These are phyloP conservation scores for Aphanocladium album DNA, from an alignment of 2,329 filamentous ascomycete species.

Conservation along the genomic window DNA sequence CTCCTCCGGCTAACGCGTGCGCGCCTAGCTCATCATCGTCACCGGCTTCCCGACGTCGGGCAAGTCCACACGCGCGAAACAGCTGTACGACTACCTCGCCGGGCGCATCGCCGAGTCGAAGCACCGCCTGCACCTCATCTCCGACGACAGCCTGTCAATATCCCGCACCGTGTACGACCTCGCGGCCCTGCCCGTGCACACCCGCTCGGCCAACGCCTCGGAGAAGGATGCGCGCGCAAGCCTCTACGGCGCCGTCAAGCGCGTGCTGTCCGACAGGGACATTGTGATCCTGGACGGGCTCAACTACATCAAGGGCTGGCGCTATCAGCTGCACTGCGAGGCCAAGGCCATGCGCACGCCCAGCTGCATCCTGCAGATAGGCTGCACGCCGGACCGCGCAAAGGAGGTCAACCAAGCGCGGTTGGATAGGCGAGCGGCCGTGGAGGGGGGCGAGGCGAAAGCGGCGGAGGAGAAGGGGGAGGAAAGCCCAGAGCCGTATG, in stretches of 20 bases:
- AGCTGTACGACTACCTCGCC: slow-evolving; percentile 62
- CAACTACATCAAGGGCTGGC: slow-evolving; percentile 88
- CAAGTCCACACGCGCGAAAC: slow-evolving; percentile 60
- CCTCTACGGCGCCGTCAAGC: slow-evolving; percentile 73
- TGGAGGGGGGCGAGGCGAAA: slow-evolving; percentile 18
- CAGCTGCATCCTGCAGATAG: slow-evolving; percentile 67
- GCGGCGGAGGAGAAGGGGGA: slow-evolving; percentile 15
- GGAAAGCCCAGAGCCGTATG: slow-evolving; percentile 38
- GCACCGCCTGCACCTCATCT: slow-evolving; percentile 68
- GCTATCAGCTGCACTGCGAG: slow-evolving; percentile 82
- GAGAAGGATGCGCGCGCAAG: slow-evolving; percentile 79
- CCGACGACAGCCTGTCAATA: slow-evolving; percentile 66
- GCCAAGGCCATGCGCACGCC: slow-evolving; percentile 73
- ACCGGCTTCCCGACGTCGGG: slow-evolving; percentile 64
- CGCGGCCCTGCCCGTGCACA: slow-evolving; percentile 47
- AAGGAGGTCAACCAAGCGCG: slow-evolving; percentile 56
- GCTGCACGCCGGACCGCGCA: slow-evolving; percentile 49
- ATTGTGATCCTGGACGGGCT: slow-evolving; percentile 75
- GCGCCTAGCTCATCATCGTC: slow-evolving; percentile 57
- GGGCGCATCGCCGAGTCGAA: slow-evolving; percentile 47
- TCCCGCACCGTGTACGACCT: slow-evolving; percentile 67
- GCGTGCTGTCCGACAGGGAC: slow-evolving; percentile 64
- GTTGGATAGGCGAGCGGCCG: slow-evolving; percentile 31
- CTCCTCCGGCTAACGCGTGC: background rate
- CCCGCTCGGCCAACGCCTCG: slow-evolving; percentile 64